A percentile compares a stretch with the other conserved stretches of the same genome.
phyloP scores from a whole-genome alignment of 2,329 filamentous ascomycete species.

The Cytospora schulzeri region DNA sequence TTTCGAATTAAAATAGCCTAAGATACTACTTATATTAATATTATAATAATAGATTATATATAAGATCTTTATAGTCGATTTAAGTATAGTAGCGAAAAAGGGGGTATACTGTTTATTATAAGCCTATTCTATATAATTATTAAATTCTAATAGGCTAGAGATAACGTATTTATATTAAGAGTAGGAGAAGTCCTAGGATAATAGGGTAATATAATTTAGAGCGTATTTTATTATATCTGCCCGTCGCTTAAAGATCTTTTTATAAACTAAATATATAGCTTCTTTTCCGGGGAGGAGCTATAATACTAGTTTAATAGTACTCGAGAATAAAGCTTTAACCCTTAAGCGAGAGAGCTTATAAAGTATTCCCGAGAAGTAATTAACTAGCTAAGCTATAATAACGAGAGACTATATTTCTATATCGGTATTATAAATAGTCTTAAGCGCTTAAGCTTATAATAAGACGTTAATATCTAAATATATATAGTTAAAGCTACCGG shows the following conservation, averaged over 20 bases:
- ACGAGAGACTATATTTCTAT: neutral
- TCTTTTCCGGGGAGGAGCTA: neutral
- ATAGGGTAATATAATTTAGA: neutral
- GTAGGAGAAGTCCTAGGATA: neutral
- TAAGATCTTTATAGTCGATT: neutral
- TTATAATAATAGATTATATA: neutral
- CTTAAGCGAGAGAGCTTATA: neutral
- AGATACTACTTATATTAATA: neutral
- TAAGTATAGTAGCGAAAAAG: neutral
- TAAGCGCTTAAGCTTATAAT: neutral
- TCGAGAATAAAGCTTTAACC: neutral
- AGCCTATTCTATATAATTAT: neutral
- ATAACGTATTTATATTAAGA: neutral
- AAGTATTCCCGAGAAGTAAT: neutral
- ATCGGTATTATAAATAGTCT: neutral
- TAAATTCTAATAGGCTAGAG: neutral
- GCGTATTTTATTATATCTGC: neutral
- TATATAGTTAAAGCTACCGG: neutral
- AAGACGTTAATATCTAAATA: neutral
- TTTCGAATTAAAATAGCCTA: neutral
- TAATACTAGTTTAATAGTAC: neutral
- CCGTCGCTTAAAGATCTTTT: neutral
- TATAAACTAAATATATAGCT: neutral
- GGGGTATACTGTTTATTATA: neutral
- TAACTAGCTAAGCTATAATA: neutral